A percentile compares a stretch with the other conserved stretches of the same genome.
Evolutionary conservation across 2,329 filamentous ascomycete species (phyloP).

Genomic region (Fusarium fujikuroi): DNA sequence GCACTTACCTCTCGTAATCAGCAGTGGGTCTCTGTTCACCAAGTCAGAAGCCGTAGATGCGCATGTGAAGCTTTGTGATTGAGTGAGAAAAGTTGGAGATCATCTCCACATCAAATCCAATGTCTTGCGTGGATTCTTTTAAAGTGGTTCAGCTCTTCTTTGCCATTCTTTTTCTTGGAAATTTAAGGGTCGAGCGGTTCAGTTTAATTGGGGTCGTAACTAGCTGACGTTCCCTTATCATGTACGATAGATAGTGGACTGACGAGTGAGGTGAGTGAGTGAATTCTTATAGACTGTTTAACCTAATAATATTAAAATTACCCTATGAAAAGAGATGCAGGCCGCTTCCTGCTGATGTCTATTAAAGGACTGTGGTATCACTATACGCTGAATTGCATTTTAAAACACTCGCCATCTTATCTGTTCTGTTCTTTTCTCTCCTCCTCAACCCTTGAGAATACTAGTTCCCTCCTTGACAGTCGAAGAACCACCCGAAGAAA

Average conservation of each 20-base stretch:
- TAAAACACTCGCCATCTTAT: not conserved
- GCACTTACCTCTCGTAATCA: slow-evolving; percentile 32
- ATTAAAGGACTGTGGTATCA: slow-evolving; percentile 32
- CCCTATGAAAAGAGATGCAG: slow-evolving; percentile 37
- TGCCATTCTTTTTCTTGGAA: slow-evolving; percentile 13
- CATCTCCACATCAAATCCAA: slow-evolving; percentile 27
- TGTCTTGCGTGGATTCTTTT: slow-evolving; percentile 22
- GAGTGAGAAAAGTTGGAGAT: slow-evolving; percentile 29
- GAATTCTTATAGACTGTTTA: not conserved
- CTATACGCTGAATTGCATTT: slow-evolving; percentile 19
- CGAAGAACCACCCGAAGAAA: slow-evolving; percentile 34
- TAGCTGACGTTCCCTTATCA: not conserved
- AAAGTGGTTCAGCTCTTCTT: slow-evolving; percentile 32
- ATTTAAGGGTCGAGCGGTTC: slow-evolving; percentile 1
- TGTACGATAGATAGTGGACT: not conserved
- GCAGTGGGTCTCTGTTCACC: slow-evolving; percentile 20
- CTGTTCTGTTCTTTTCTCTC: not conserved
- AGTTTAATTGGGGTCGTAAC: not conserved
- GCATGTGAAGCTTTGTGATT: slow-evolving; percentile 22
- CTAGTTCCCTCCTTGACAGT: slow-evolving; percentile 16
- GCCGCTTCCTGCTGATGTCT: slow-evolving; percentile 39
- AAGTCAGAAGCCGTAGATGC: slow-evolving; percentile 14
- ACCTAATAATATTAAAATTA: slow-evolving; percentile 31
- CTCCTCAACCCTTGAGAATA: slow-evolving; percentile 11
- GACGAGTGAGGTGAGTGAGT: not conserved